Percentiles rank a stretch among this genome's conserved stretches.
Conservation (phyloP, 169 alveolate genomes). For the Perkinsus olseni region DNA sequence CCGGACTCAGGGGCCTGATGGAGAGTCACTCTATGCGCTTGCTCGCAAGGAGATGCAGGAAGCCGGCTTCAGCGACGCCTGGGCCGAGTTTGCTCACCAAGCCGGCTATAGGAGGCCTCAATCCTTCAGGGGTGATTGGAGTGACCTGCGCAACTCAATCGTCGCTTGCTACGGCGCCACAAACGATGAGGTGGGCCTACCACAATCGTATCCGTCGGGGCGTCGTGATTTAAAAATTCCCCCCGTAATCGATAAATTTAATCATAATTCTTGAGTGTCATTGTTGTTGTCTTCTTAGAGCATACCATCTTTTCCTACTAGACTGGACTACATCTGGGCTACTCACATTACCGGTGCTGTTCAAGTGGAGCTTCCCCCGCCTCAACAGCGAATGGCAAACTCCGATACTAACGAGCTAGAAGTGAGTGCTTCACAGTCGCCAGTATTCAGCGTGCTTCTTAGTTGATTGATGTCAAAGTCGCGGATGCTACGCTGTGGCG, state of each 20-base stretch:
- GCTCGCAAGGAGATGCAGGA: background rate
- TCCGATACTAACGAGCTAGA: background rate
- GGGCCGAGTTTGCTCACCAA: background rate
- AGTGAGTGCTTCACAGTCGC: background rate
- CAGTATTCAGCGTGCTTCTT: background rate
- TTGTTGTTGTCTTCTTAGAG: background rate
- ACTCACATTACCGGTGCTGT: background rate
- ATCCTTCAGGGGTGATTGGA: background rate
- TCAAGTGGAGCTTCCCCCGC: background rate
- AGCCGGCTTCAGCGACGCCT: background rate
- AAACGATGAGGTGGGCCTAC: background rate
- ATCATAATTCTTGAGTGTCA: too few species aligned
- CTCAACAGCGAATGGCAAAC: background rate
- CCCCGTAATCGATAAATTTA: too few species aligned
- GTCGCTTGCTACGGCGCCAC: background rate
- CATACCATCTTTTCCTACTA: background rate
- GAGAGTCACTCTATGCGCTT: background rate
- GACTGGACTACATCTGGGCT: background rate
- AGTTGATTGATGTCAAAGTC: background rate
- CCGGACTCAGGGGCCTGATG: background rate
- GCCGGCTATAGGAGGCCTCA: background rate
- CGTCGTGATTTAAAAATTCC: too few species aligned
- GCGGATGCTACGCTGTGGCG: background rate
- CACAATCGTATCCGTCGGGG: background rate
- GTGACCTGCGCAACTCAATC: background rate